Base-by-base conservation (phyloP, 1,139 yeast species). In the Pichia sp. region DNA sequence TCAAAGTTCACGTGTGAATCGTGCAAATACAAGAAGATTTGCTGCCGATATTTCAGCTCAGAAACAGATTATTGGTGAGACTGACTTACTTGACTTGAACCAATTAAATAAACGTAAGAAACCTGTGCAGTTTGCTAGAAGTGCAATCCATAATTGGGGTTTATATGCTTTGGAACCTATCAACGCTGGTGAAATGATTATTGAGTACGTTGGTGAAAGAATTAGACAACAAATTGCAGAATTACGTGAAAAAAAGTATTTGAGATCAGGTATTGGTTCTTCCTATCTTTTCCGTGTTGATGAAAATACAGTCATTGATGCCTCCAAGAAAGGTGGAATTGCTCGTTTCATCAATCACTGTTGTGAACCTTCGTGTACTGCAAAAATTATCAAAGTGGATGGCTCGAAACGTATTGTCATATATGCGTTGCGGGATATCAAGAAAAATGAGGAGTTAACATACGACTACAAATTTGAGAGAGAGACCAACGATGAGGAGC, bases 81-180 rank as follows among this genome's bases (percentile, higher is more conserved):
- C 93, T 1, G 96, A 86, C 54, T 74, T 84, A 5, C 64, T 85
- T 51, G 80, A 84, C 43, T 71, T 86, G 62, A 82, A 84, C 36
- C 84, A 77, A 54, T 71, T 89, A 53, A 84, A 88, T 50, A 86
- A 86, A 60, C 74, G 97, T 47, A 86, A 83, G 61, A 91, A 91
- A 59, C 95, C 96, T 0, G 96, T 91, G 11, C 83, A 93, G 15
- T 89, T 89, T 68, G 96, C 97, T 0, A 69, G 98, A 42, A 88
- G 97, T 1, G 94, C 96, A 1, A 91, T 91, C 54, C 98, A 93
- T 60, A 88, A 91, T 56, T 91, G 98, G 98, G 99, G 99, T 0
- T 65, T 91, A 37, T 91, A 88, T 63, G 98, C 98, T 0, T 68
- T 85, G 56, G 97, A 91, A 56, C 95, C 95, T 1, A 91, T 91